Conservation (phyloP, 164 flowering plant genomes). For the Vitis labrusca region DNA sequence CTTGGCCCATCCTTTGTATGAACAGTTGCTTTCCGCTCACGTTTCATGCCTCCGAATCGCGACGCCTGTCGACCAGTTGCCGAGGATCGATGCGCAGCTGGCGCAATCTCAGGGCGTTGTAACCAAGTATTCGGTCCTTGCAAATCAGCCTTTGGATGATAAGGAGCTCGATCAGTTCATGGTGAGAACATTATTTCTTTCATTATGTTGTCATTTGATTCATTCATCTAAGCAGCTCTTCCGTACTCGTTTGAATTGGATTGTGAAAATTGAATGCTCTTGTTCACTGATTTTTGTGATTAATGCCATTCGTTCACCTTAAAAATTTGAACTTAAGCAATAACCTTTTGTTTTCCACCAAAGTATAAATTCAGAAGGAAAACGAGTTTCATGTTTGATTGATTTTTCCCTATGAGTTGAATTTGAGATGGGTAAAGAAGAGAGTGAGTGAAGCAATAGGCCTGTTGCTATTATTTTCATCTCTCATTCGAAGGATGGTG, state of each 20-base stretch:
- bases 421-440: too few species aligned
- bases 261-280: background rate
- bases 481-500: background rate
- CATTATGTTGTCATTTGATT: background rate
- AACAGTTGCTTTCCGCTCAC: conserved; percentile 79
- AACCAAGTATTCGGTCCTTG: conserved; percentile 61
- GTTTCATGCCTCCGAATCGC: conserved; percentile 81
- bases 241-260: background rate
- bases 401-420: too few species aligned
- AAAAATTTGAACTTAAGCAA: background rate
- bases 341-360: too few species aligned
- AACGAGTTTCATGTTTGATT: too few species aligned
- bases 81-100: conserved; percentile 82
- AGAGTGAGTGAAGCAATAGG: too few species aligned
- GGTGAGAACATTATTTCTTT: conserved; percentile 36
- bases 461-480: conserved; percentile 1
- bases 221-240: background rate
- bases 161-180: conserved; percentile 89
- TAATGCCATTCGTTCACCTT: background rate
- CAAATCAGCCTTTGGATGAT: conserved; percentile 37
- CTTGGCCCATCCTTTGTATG: conserved; percentile 67
- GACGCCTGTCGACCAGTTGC: conserved; percentile 88
- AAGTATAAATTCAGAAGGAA: too few species aligned
- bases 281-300: background rate
- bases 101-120: conserved; percentile 65